A percentile compares a stretch with the other conserved stretches of the same genome.
Conservation (phyloP, 208 protist genomes). For the Endotrypanum monterogeii region DNA sequence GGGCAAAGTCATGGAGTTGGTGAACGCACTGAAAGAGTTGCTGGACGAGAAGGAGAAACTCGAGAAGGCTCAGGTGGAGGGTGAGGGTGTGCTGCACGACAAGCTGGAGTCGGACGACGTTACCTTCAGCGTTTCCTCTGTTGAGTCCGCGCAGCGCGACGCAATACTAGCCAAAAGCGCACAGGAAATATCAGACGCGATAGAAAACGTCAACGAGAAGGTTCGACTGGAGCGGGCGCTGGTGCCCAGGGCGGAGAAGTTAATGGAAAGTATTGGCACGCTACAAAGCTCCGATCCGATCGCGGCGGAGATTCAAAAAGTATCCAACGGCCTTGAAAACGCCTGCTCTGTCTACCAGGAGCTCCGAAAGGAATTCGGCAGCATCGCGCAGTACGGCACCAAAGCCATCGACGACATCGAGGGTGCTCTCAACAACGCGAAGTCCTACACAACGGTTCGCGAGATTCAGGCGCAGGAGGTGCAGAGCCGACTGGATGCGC, state of each 20-base stretch:
- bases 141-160: constrained; percentile 55
- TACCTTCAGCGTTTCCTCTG: constrained; percentile 64
- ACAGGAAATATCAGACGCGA: constrained; percentile 60
- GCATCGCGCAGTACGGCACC: constrained; percentile 47
- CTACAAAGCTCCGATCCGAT: constrained; percentile 78
- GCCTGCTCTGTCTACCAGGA: constrained; percentile 55
- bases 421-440: constrained; percentile 41
- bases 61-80: constrained; percentile 39
- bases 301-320: constrained; percentile 68
- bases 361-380: constrained; percentile 55
- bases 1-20: constrained; percentile 49
- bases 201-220: constrained; percentile 56
- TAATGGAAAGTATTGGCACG: constrained; percentile 52
- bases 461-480: constrained; percentile 64
- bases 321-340: constrained; percentile 75
- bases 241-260: constrained; percentile 42
- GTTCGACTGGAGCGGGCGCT: constrained; percentile 46
- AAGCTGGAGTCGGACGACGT: constrained; percentile 76
- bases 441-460: constrained; percentile 66
- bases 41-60: constrained; percentile 38
- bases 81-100: constrained; percentile 51
- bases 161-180: constrained; percentile 47
- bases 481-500: constrained; percentile 54
- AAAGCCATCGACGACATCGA: constrained; percentile 62
- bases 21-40: constrained; percentile 59